Conservation (phyloP, 805 yeast species). For the Wickerhamiella sorbophila region DNA sequence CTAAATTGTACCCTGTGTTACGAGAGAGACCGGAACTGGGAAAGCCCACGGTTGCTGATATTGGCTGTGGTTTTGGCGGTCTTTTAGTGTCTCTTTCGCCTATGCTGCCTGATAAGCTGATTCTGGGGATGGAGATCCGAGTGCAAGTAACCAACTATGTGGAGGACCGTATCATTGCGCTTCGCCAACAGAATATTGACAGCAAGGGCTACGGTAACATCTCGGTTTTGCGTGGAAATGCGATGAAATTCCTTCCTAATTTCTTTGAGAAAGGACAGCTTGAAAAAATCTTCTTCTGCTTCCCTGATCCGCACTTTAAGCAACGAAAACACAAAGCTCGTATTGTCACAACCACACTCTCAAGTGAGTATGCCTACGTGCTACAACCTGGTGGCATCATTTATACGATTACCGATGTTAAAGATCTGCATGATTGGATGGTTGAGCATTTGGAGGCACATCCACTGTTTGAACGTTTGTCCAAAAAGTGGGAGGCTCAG, state of each 20-base stretch:
- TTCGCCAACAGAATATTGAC: constrained; percentile 43
- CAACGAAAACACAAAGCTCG: constrained; percentile 95
- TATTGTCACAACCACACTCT: constrained; percentile 76
- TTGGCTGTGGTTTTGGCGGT: constrained; percentile 98
- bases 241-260: constrained; percentile 94
- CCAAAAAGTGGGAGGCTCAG: constrained; percentile 59
- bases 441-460: constrained; percentile 78
- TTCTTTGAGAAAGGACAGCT: constrained; percentile 74
- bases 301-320: constrained; percentile 99
- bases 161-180: constrained; percentile 84
- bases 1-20: constrained; percentile 53
- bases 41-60: constrained; percentile 65
- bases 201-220: constrained; percentile 57
- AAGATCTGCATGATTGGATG: constrained; percentile 94
- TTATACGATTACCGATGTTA: constrained; percentile 92
- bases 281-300: constrained; percentile 89
- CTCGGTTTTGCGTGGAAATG: constrained; percentile 82
- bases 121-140: constrained; percentile 93
- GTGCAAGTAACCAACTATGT: constrained; percentile 96
- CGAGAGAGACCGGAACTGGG: constrained; percentile 28
- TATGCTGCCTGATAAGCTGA: constrained; percentile 54
- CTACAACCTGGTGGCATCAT: constrained; percentile 74
- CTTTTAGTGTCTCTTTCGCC: constrained; percentile 67
- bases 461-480: constrained; percentile 75
- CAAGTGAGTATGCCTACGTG: constrained; percentile 86